Evolutionary conservation across 2,329 filamentous ascomycete species (phyloP).

Genomic region (Aureobasidium uvarum): DNA sequence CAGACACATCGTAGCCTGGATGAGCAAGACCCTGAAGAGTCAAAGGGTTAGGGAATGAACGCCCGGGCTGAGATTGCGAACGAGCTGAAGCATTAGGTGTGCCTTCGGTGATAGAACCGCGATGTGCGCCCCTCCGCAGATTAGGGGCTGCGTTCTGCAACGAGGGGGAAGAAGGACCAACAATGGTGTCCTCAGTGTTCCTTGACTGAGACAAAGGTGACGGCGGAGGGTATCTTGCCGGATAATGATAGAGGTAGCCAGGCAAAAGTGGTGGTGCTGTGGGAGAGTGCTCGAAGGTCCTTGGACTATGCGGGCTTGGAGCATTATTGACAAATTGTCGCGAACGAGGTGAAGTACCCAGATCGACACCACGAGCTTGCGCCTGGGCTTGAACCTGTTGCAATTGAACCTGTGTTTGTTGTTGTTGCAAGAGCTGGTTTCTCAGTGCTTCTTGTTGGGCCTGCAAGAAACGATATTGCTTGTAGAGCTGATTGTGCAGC

Average conservation of each 20-base stretch:
- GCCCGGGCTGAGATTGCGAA: slow-evolving; percentile 53
- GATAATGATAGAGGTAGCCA: slow-evolving; percentile 49
- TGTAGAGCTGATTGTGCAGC: slow-evolving; percentile 50
- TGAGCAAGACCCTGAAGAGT: slow-evolving; percentile 40
- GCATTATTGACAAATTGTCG: slow-evolving; percentile 36
- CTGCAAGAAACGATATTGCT: slow-evolving; percentile 46
- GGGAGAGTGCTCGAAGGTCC: slow-evolving; percentile 36
- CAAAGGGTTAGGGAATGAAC: slow-evolving; percentile 44
- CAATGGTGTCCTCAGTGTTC: slow-evolving; percentile 46
- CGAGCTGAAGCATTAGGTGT: slow-evolving; percentile 42
- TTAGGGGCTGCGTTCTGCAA: slow-evolving; percentile 45
- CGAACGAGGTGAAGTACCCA: slow-evolving; percentile 44
- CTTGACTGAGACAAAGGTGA: slow-evolving; percentile 41
- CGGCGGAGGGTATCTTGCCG: slow-evolving; percentile 43
- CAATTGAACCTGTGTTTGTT: slow-evolving; percentile 39
- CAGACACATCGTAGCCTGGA: slow-evolving; percentile 43
- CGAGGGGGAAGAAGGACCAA: slow-evolving; percentile 52
- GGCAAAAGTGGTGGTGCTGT: slow-evolving; percentile 42
- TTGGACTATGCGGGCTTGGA: slow-evolving; percentile 36
- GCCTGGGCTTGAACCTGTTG: slow-evolving; percentile 37
- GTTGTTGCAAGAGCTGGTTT: slow-evolving; percentile 47
- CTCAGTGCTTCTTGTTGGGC: slow-evolving; percentile 40
- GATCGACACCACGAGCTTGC: slow-evolving; percentile 38
- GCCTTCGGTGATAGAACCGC: slow-evolving; percentile 47
- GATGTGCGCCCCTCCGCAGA: slow-evolving; percentile 45